Percentiles rank a stretch among this genome's conserved stretches.
These are phyloP conservation scores for Cylindrodendrum hubeiense DNA, from an alignment of 2,329 filamentous ascomycete species.

Conservation along the genomic window DNA sequence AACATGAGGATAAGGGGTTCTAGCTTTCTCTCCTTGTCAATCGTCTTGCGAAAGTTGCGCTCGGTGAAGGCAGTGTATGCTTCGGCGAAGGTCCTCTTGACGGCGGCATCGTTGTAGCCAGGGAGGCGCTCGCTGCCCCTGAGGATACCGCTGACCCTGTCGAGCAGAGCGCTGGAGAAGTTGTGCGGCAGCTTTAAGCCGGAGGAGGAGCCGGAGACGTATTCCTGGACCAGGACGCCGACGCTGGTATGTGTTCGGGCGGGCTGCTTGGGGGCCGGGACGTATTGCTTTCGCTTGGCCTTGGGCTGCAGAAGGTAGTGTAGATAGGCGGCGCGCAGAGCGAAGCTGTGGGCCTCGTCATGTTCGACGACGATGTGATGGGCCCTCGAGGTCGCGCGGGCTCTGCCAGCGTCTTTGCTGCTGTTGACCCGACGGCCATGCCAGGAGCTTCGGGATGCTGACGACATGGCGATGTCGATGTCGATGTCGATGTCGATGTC, in stretches of 20 bases:
- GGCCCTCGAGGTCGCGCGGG: slow-evolving; percentile 60
- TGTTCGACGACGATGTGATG: slow-evolving; percentile 65
- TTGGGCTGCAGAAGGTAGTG: slow-evolving; percentile 93
- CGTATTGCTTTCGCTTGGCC: slow-evolving; percentile 89
- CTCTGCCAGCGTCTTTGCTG: slow-evolving; percentile 56
- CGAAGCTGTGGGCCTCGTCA: slow-evolving; percentile 92
- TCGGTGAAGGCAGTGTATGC: slow-evolving; percentile 96
- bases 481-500: slow-evolving; percentile 14
- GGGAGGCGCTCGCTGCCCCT: slow-evolving; percentile 85
- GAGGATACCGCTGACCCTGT: slow-evolving; percentile 84
- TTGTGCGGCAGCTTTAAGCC: slow-evolving; percentile 69
- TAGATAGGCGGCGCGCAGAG: slow-evolving; percentile 90
- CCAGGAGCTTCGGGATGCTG: slow-evolving; percentile 61
- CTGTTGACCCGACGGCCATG: slow-evolving; percentile 60
- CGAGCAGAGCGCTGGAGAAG: slow-evolving; percentile 68
- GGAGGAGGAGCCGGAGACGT: slow-evolving; percentile 66
- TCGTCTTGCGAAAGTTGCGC: slow-evolving; percentile 85
- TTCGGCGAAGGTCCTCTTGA: slow-evolving; percentile 94
- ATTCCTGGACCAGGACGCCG: slow-evolving; percentile 90
- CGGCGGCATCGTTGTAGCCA: slow-evolving; percentile 89
- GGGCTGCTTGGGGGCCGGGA: slow-evolving; percentile 73
- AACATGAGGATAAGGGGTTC: slow-evolving; percentile 96
- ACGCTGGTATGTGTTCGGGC: slow-evolving; percentile 77
- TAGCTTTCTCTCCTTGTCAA: slow-evolving; percentile 93
- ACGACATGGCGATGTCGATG: slow-evolving; percentile 59